These are phyloP conservation scores for Podospora australis DNA, from an alignment of 495 filamentous ascomycete species.

Conservation along the genomic window DNA sequence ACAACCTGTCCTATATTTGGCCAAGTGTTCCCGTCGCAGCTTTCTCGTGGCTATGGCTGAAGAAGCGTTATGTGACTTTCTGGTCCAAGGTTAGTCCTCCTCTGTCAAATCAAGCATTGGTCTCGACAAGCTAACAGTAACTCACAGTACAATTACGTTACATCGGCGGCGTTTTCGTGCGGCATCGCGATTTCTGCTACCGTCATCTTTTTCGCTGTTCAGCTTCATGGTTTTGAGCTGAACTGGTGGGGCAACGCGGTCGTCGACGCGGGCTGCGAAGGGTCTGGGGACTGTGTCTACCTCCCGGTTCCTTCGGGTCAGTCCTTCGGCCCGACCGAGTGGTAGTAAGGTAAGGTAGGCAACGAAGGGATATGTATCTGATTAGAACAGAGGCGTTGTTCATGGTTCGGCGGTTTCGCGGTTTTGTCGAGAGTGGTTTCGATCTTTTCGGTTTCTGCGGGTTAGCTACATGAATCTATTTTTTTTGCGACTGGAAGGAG, in stretches of 20 bases:
- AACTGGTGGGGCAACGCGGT: slow-evolving; percentile 38
- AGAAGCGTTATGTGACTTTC: slow-evolving; percentile 28
- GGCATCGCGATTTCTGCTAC: slow-evolving; percentile 36
- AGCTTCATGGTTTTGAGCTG: slow-evolving; percentile 28
- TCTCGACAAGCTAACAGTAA: not conserved
- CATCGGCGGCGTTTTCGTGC: slow-evolving; percentile 31
- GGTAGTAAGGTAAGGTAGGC: no score
- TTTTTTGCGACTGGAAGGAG: no score
- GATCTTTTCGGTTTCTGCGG: no score
- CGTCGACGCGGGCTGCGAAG: slow-evolving; percentile 28
- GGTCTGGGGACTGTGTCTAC: slow-evolving; percentile 16
- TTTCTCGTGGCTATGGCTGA: slow-evolving; percentile 33
- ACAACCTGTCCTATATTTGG: slow-evolving; percentile 33
- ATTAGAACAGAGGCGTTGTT: no score
- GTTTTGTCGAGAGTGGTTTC: no score
- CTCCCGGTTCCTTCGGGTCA: slow-evolving; percentile 23
- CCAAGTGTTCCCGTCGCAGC: slow-evolving; percentile 34
- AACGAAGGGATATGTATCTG: no score
- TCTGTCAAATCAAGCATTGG: not conserved
- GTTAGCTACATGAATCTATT: no score
- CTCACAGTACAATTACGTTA: slow-evolving; percentile 37
- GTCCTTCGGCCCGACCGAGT: slow-evolving; percentile 35
- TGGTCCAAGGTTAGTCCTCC: slow-evolving; percentile 34
- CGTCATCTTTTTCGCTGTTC: slow-evolving; percentile 36
- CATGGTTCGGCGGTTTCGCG: no score